Evolutionary conservation across 2,329 filamentous ascomycete species (phyloP).

Genomic region (Grosmannia clavigera): DNA sequence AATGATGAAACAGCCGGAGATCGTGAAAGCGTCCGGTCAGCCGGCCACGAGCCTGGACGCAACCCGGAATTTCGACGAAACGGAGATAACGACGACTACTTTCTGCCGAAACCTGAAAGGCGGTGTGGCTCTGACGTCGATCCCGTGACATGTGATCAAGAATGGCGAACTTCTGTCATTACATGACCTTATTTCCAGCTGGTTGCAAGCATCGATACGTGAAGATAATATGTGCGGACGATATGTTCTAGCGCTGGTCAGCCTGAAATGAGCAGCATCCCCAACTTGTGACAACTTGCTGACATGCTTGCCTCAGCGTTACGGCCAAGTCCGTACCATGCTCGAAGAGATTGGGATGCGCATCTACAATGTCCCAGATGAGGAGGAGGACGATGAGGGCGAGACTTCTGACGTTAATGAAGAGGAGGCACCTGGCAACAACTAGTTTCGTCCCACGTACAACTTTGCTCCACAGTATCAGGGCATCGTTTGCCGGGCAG

Average conservation of each 20-base stretch:
- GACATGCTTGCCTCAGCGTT: conserved; percentile 39
- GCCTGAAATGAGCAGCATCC: conserved; percentile 15
- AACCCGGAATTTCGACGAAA: too few relatives aligned
- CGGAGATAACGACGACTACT: too few relatives aligned
- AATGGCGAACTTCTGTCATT: too few relatives aligned
- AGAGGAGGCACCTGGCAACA: conserved; percentile 28
- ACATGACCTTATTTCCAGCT: too few relatives aligned
- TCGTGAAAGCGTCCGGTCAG: too few relatives aligned
- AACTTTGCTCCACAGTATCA: conserved; percentile 86
- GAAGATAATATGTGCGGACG: background rate
- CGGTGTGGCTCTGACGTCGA: background rate
- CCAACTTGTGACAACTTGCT: background rate
- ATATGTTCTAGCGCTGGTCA: background rate
- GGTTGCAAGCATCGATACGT: background rate
- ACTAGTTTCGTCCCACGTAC: conserved; percentile 58
- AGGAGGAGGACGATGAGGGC: background rate
- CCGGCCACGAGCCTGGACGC: too few relatives aligned
- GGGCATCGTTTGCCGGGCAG: conserved; percentile 65
- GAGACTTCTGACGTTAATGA: conserved; percentile 59
- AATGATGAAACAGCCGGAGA: too few relatives aligned
- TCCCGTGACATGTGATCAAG: too few relatives aligned
- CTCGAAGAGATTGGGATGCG: conserved; percentile 46
- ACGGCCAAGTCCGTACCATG: conserved; percentile 61
- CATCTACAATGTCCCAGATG: background rate
- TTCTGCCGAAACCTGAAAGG: too few relatives aligned